Evolutionary conservation across 2,329 filamentous ascomycete species (phyloP).

Genomic region (Xylaria sp.): DNA sequence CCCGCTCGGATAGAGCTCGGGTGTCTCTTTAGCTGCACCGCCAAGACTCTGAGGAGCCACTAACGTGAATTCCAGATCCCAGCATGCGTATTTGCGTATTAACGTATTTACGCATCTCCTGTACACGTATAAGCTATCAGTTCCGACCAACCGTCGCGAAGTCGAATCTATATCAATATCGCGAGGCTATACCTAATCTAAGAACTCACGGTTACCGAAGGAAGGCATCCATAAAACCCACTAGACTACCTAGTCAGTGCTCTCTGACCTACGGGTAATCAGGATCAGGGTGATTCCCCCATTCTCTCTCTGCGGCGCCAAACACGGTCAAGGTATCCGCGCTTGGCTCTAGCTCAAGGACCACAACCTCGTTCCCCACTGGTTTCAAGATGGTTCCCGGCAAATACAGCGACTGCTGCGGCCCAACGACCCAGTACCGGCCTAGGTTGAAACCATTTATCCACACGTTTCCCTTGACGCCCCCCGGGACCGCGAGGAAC

Average conservation of each 20-base stretch:
- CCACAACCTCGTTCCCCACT: conserved; percentile 47
- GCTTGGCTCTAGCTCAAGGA: conserved; percentile 51
- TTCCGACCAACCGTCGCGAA: background rate
- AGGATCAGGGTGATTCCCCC: conserved; percentile 41
- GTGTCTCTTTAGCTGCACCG: background rate
- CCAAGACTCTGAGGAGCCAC: background rate
- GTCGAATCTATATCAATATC: background rate
- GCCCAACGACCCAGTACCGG: conserved; percentile 53
- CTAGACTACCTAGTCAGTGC: background rate
- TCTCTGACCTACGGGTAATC: conserved; percentile 29
- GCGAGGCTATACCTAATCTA: background rate
- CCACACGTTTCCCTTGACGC: conserved; percentile 53
- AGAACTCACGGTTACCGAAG: background rate
- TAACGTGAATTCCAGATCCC: background rate
- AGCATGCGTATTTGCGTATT: too few relatives aligned
- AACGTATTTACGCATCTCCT: background rate
- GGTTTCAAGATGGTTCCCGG: conserved; percentile 47
- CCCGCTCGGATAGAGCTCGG: too few relatives aligned
- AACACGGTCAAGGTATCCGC: conserved; percentile 31
- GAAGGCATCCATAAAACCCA: background rate
- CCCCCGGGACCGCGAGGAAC: conserved; percentile 47
- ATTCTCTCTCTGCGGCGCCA: conserved; percentile 35
- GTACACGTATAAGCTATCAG: background rate
- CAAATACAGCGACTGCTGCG: conserved; percentile 54
- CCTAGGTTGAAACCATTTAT: conserved; percentile 54